phyloP scores from a whole-genome alignment of 805 yeast species.

The Cyberlindnera euphorbiae region DNA sequence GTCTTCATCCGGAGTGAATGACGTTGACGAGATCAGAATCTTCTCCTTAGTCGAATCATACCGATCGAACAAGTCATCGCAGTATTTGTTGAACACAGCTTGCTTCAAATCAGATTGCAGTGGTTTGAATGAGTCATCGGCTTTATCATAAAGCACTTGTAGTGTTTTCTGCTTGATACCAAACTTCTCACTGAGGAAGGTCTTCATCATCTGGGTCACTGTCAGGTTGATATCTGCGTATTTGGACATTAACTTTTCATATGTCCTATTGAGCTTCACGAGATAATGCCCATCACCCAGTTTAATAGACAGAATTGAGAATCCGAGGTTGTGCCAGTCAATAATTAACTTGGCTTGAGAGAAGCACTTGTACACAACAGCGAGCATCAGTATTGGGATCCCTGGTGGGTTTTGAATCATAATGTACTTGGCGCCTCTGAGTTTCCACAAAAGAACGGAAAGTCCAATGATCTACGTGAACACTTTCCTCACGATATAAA shows the following conservation, averaged over 20 bases:
- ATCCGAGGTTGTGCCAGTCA: conserved; percentile 97
- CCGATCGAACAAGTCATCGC: conserved; percentile 30
- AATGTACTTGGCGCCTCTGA: conserved; percentile 62
- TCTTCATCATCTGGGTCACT: conserved; percentile 73
- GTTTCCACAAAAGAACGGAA: conserved; percentile 40
- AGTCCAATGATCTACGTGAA: conserved; percentile 48
- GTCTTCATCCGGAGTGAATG: conserved; percentile 96
- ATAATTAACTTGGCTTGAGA: conserved; percentile 62
- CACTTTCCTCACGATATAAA: conserved; percentile 59
- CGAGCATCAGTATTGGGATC: conserved; percentile 70
- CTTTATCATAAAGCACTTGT: conserved; percentile 78
- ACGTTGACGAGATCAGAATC: conserved; percentile 81
- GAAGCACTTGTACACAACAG: conserved; percentile 48
- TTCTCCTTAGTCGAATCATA: conserved; percentile 41
- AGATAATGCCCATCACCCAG: conserved; percentile 50
- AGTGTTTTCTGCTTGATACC: conserved; percentile 44
- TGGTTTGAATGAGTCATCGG: conserved; percentile 65
- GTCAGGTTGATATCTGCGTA: conserved; percentile 71
- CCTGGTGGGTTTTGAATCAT: conserved; percentile 92
- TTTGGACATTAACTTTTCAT: conserved; percentile 60
- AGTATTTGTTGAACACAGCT: conserved; percentile 32
- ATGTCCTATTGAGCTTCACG: conserved; percentile 51
- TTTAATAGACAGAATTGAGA: conserved; percentile 69
- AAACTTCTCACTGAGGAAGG: conserved; percentile 52
- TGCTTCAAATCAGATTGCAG: conserved; percentile 17